Evolutionary conservation across 257 asterid species (phyloP).

Genomic region (Lantana camara): DNA sequence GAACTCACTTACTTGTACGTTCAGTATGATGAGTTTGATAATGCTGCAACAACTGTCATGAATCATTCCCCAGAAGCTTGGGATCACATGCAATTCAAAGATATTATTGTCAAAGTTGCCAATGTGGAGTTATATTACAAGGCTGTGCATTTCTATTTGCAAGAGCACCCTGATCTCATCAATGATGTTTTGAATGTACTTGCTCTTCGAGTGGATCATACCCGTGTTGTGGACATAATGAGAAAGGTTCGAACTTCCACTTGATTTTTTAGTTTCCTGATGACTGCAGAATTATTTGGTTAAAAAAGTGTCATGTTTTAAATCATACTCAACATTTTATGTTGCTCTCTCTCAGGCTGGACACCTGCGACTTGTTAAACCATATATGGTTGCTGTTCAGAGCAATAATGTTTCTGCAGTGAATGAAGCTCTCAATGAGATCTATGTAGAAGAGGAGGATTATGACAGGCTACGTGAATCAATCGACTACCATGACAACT

Average conservation of each 20-base stretch:
- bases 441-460: conserved; percentile 98
- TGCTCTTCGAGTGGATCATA: conserved; percentile 95
- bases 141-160: conserved; percentile 99
- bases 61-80: conserved; percentile 99
- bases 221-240: conserved; percentile 98
- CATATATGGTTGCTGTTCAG: conserved; percentile 99
- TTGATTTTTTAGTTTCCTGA: not conserved
- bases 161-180: conserved; percentile 98
- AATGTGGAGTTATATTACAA: conserved; percentile 97
- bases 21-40: conserved; percentile 97
- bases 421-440: conserved; percentile 95
- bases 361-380: conserved; percentile 89
- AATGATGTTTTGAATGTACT: conserved; percentile 95
- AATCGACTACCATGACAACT: conserved; percentile 88
- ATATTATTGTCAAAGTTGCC: conserved; percentile 94
- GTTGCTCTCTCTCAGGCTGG: conserved; percentile 70
- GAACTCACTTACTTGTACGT: conserved; percentile 88
- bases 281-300: not conserved
- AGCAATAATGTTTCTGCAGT: conserved; percentile 98
- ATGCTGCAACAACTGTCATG: conserved; percentile 99
- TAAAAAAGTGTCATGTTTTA: conserved; percentile 14
- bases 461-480: conserved; percentile 97
- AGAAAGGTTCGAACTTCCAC: conserved; percentile 66
- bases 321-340: conserved; percentile 26
- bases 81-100: conserved; percentile 99